A percentile compares a stretch with the other conserved stretches of the same genome.
Evolutionary conservation across 2,329 filamentous ascomycete species (phyloP).

Genomic region (Pyrenochaeta sp.): DNA sequence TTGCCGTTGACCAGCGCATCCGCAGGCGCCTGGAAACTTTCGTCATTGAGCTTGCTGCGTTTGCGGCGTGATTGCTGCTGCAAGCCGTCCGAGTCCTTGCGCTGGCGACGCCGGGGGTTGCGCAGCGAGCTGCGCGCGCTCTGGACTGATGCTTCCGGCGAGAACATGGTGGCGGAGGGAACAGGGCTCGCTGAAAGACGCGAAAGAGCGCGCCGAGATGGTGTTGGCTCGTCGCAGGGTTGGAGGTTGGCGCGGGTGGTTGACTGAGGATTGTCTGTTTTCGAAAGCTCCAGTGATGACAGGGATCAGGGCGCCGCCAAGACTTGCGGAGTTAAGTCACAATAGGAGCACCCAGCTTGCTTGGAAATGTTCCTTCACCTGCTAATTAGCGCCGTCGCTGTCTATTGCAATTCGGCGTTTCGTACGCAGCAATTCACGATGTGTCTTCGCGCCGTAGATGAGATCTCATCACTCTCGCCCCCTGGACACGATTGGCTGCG

Average conservation of each 20-base stretch:
- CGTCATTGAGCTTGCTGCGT: conserved; percentile 56
- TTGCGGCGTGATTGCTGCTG: conserved; percentile 55
- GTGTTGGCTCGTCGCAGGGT: conserved; percentile 25
- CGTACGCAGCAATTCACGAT: too few species aligned
- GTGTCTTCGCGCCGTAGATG: too few species aligned
- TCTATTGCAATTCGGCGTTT: too few species aligned
- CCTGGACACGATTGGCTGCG: not conserved
- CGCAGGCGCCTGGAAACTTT: conserved; percentile 44
- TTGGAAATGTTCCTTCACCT: too few species aligned
- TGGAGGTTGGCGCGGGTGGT: conserved; percentile 22
- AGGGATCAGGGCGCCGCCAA: conserved; percentile 16
- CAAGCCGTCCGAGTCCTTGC: conserved; percentile 54
- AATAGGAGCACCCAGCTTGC: too few species aligned
- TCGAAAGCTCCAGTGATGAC: conserved; percentile 20
- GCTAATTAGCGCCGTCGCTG: too few species aligned
- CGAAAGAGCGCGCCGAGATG: conserved; percentile 40
- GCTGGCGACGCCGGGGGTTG: conserved; percentile 55
- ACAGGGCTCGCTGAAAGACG: conserved; percentile 23
- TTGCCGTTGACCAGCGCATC: conserved; percentile 44
- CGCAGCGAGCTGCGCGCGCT: conserved; percentile 50
- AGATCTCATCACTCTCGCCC: not conserved
- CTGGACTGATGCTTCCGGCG: conserved; percentile 45
- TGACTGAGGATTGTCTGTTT: conserved; percentile 26
- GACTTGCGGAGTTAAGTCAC: conserved; percentile 1
- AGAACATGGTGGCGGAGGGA: conserved; percentile 45